Conservation (phyloP, 2,329 filamentous ascomycete species). For the Microdochium bolleyi region DNA sequence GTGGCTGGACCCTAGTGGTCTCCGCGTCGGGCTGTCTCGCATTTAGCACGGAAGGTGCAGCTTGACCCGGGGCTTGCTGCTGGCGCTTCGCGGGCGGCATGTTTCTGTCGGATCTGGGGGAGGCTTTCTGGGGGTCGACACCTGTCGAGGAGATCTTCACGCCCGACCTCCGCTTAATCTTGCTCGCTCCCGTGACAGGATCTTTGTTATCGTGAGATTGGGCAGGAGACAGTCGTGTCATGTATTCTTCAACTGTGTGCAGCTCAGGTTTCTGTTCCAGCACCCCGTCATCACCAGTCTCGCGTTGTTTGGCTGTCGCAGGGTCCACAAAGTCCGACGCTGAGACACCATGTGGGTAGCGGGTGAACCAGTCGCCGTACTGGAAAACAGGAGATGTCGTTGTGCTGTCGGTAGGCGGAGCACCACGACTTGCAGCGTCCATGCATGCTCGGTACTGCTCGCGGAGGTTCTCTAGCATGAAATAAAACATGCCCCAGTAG, state of each 20-base stretch:
- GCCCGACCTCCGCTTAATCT: constrained; percentile 28
- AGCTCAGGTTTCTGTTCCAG: constrained; percentile 82
- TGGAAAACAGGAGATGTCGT: constrained; percentile 67
- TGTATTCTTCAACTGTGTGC: constrained; percentile 93
- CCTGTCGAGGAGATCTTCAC: constrained; percentile 14
- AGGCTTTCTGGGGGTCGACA: constrained; percentile 20
- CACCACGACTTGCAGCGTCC: constrained; percentile 67
- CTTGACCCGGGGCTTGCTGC: constrained; percentile 24
- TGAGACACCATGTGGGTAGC: constrained; percentile 87
- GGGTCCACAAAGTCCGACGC: constrained; percentile 78
- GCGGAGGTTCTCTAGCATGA: constrained; percentile 87
- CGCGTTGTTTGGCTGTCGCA: constrained; percentile 56
- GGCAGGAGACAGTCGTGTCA: constrained; percentile 66
- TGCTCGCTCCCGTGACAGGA: constrained; percentile 13
- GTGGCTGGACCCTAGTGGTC: constrained; percentile 14
- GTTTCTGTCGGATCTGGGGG: background rate
- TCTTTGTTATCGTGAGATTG: constrained; percentile 35
- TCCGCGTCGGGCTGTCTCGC: constrained; percentile 22
- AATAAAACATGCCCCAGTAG: constrained; percentile 98
- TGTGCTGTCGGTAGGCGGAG: constrained; percentile 36
- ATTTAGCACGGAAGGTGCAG: constrained; percentile 27
- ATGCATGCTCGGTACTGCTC: constrained; percentile 80
- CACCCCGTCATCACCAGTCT: constrained; percentile 78
- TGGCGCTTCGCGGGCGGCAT: constrained; percentile 18
- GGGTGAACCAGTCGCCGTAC: constrained; percentile 95